These are phyloP conservation scores for Strigomonas culicis DNA, from an alignment of 208 protist species.

Conservation along the genomic window DNA sequence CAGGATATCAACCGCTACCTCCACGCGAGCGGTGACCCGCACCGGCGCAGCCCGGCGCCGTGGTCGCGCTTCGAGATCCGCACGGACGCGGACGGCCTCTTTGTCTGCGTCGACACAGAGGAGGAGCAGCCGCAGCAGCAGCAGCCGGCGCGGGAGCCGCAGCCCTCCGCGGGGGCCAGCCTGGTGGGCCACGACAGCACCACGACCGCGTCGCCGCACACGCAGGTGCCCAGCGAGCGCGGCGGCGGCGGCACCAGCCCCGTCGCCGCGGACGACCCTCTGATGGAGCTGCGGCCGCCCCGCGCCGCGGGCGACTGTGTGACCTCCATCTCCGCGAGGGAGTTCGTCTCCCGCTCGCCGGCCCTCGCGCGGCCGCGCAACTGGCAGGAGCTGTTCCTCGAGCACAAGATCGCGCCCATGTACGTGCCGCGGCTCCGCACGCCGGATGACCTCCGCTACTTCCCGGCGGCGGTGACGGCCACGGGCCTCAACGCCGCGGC, in stretches of 20 bases:
- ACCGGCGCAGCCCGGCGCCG: neutral
- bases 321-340: conserved; percentile 3
- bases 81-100: neutral
- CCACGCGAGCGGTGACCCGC: neutral
- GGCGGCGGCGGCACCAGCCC: neutral
- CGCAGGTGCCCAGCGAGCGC: neutral
- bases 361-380: conserved; percentile 37
- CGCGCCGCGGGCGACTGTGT: neutral
- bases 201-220: neutral
- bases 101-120: neutral
- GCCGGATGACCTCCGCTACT: conserved; percentile 83
- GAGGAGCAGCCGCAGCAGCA: neutral
- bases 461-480: conserved; percentile 76
- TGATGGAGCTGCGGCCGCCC: neutral
- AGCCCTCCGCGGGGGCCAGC: neutral
- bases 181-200: neutral
- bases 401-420: conserved; percentile 33
- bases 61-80: neutral
- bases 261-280: neutral
- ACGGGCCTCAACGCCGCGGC: conserved; percentile 56
- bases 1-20: conserved; percentile 7
- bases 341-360: conserved; percentile 13
- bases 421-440: conserved; percentile 70
- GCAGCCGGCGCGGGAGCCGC: too few species aligned
- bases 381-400: conserved; percentile 67